Conservation (phyloP, 306 rosid genomes). For the Quercus berberidifolia region DNA sequence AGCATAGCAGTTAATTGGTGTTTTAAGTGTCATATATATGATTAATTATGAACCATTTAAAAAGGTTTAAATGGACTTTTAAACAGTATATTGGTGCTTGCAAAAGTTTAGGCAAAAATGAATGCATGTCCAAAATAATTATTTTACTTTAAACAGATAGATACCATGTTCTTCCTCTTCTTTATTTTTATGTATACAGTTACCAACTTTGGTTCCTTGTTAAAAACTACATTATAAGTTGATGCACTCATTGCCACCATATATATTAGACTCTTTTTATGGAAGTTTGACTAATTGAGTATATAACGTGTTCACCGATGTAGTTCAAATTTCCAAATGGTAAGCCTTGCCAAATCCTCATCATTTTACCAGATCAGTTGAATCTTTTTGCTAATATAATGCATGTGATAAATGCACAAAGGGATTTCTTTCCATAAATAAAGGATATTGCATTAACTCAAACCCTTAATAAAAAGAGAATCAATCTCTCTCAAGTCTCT, state of each 20-base stretch:
- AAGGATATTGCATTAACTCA: conserved; percentile 27
- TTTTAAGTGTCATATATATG: too few relatives aligned
- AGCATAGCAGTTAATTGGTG: too few relatives aligned
- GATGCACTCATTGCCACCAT: conserved; percentile 27
- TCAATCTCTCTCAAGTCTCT: conserved; percentile 3
- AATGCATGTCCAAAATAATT: neutral
- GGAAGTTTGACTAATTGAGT: conserved; percentile 31
- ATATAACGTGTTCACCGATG: neutral
- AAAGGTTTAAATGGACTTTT: neutral
- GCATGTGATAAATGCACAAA: conserved; percentile 14
- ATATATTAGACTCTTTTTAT: neutral
- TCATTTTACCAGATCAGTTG: neutral
- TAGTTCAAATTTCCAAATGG: neutral
- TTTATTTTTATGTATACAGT: neutral
- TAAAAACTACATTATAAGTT: conserved; percentile 29
- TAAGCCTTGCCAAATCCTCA: too few relatives aligned
- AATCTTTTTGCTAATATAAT: conserved; percentile 5
- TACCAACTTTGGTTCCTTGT: conserved; percentile 19
- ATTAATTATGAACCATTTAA: neutral
- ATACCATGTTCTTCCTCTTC: neutral
- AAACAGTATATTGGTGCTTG: neutral
- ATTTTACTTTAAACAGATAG: neutral
- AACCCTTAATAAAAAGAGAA: conserved; percentile 33
- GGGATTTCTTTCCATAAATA: conserved; percentile 33
- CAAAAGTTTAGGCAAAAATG: neutral